phyloP scores from a whole-genome alignment of 805 yeast genomes.

The Wickerhamiella allomyrinae region DNA sequence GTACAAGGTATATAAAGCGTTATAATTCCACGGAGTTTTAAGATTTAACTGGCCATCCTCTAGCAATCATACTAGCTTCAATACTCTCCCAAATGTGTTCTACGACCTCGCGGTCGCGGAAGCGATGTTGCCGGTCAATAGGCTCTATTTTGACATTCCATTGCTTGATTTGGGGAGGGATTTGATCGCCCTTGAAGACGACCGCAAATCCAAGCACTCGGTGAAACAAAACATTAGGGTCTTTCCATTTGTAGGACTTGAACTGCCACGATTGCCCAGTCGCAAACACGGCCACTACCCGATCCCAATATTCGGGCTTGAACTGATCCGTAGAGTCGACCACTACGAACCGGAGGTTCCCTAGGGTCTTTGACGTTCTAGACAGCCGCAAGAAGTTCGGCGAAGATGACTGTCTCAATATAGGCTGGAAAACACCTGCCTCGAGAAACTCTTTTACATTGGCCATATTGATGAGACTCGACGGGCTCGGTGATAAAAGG shows the following conservation, averaged over 20 bases:
- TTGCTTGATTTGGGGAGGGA: conserved; percentile 59
- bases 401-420: conserved; percentile 24
- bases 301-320: conserved; percentile 95
- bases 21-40: too few relatives aligned
- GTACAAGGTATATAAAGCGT: background rate
- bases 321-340: conserved; percentile 80
- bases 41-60: conserved; percentile 36
- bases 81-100: conserved; percentile 74
- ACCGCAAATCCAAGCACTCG: conserved; percentile 72
- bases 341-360: conserved; percentile 54
- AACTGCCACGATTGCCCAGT: conserved; percentile 98
- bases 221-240: conserved; percentile 70
- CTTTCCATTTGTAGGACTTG: conserved; percentile 66
- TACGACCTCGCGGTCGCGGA: conserved; percentile 76
- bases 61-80: conserved; percentile 55
- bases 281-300: conserved; percentile 89
- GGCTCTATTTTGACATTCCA: conserved; percentile 81
- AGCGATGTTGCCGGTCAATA: conserved; percentile 69
- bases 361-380: conserved; percentile 43
- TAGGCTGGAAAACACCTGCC: conserved; percentile 51
- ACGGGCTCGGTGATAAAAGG: conserved; percentile 64
- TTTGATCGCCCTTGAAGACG: conserved; percentile 60
- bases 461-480: conserved; percentile 49
- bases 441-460: conserved; percentile 60
- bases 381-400: conserved; percentile 34